A percentile compares a stretch with the other conserved stretches of the same genome.
Evolutionary conservation across 345 rosid species (phyloP).

Genomic region (Lepidium didymum): DNA sequence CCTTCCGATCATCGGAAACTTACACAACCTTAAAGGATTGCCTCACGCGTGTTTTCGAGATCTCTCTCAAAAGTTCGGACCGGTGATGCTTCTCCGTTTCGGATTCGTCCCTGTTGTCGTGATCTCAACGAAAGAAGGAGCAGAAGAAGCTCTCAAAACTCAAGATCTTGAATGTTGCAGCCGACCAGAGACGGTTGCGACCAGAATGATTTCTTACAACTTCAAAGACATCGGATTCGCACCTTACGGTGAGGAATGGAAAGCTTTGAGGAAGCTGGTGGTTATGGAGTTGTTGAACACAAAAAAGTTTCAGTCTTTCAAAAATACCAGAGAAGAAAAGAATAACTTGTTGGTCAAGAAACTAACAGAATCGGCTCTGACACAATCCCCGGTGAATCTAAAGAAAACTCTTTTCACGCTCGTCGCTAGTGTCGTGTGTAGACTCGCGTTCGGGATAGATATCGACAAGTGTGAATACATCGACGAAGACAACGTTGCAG

Average conservation of each 20-base stretch:
- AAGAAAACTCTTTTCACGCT: constrained; percentile 21
- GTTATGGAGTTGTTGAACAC: constrained; percentile 26
- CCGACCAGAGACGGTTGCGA: constrained; percentile 26
- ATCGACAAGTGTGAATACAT: constrained; percentile 18
- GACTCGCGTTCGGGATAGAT: constrained; percentile 36
- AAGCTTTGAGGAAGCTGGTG: constrained; percentile 29
- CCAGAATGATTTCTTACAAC: constrained; percentile 28
- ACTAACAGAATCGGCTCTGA: constrained; percentile 11
- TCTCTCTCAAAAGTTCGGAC: constrained; percentile 39
- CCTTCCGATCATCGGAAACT: constrained; percentile 42
- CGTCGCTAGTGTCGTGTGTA: constrained; percentile 27
- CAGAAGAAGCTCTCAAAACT: constrained; percentile 29
- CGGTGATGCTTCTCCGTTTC: constrained; percentile 36
- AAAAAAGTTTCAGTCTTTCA: constrained; percentile 28
- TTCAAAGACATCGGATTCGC: constrained; percentile 31
- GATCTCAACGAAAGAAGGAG: constrained; percentile 39
- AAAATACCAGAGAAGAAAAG: constrained; percentile 32
- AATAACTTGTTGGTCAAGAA: constrained; percentile 18
- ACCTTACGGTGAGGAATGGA: constrained; percentile 41
- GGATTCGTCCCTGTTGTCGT: constrained; percentile 38
- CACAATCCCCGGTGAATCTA: constrained; percentile 19
- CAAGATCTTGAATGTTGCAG: constrained; percentile 34
- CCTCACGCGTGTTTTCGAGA: constrained; percentile 27
- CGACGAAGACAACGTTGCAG: constrained; percentile 11
- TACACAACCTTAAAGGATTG: constrained; percentile 33